Conservation (phyloP, 1,284 basidiomycete genomes). For the Filobasidium uniguttulatum region DNA sequence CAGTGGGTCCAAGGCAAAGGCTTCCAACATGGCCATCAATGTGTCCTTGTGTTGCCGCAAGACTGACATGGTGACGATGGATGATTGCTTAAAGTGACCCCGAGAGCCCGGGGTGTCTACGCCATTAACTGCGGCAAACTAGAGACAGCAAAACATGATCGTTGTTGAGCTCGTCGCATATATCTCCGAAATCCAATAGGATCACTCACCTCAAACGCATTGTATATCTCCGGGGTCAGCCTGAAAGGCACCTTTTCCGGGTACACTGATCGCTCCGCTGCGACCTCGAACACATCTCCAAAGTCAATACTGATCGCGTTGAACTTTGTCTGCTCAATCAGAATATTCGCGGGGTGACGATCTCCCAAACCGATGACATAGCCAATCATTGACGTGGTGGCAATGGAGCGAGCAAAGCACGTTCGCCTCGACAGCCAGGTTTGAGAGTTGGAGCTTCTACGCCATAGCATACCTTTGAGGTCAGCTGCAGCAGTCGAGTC, state of each 20-base stretch:
- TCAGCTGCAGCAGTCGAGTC: constrained; percentile 19
- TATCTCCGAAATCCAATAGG: background rate
- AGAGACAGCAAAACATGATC: background rate
- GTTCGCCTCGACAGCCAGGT: constrained; percentile 31
- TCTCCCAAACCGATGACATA: constrained; percentile 32
- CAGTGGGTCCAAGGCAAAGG: constrained; percentile 78
- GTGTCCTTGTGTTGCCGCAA: constrained; percentile 24
- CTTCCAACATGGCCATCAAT: constrained; percentile 32
- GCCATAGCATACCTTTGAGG: constrained; percentile 29
- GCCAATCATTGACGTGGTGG: constrained; percentile 26
- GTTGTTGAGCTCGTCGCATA: background rate
- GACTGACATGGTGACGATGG: constrained; percentile 25
- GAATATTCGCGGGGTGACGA: constrained; percentile 30
- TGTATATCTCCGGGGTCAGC: constrained; percentile 32
- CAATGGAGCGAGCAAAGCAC: constrained; percentile 30
- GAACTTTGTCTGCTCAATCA: constrained; percentile 32
- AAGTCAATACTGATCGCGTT: constrained; percentile 33
- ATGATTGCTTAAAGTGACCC: constrained; percentile 29
- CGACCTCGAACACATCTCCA: constrained; percentile 26
- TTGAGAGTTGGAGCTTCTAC: constrained; percentile 24
- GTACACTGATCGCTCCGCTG: constrained; percentile 6
- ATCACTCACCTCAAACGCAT: constrained; percentile 28
- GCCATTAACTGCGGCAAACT: constrained; percentile 24
- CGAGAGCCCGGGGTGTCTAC: constrained; percentile 23
- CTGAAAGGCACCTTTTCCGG: constrained; percentile 33